A percentile compares a stretch with the other conserved stretches of the same genome.
Conservation (phyloP, 495 filamentous ascomycete species). For the Penicillium maclennaniae region DNA sequence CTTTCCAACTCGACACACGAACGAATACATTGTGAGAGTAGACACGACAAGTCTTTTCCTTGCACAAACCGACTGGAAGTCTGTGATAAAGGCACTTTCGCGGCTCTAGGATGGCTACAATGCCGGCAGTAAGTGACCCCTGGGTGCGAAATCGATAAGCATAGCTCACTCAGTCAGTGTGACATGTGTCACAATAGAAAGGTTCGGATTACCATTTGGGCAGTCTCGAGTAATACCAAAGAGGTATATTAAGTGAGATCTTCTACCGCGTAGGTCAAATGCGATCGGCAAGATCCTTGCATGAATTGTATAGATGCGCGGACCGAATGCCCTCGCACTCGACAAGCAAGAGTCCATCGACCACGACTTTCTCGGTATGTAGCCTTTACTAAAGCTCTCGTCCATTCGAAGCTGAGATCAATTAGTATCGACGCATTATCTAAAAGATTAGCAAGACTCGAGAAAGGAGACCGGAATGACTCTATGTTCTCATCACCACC, state of each 20-base stretch:
- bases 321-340: slow-evolving; percentile 21
- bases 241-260: background rate
- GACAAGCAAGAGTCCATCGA: slow-evolving; percentile 24
- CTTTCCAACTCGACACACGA: background rate
- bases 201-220: slow-evolving; percentile 7
- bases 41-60: background rate
- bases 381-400: background rate
- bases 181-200: slow-evolving; percentile 30
- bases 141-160: background rate
- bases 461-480: slow-evolving; percentile 10
- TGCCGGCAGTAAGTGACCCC: slow-evolving; percentile 19
- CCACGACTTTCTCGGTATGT: slow-evolving; percentile 23
- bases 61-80: background rate
- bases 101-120: slow-evolving; percentile 1
- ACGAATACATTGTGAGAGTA: background rate
- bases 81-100: background rate
- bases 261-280: slow-evolving; percentile 20
- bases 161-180: slow-evolving; percentile 17
- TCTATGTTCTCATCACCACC: slow-evolving; percentile 9
- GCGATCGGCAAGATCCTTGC: slow-evolving; percentile 28
- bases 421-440: slow-evolving; percentile 21
- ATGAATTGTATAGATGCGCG: slow-evolving; percentile 24
- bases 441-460: slow-evolving; percentile 20
- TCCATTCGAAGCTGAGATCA: background rate
- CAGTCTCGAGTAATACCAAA: background rate